Percentiles rank a stretch among this genome's conserved stretches.
These are phyloP conservation scores for Fusarium protoensiforme DNA, from an alignment of 2,329 filamentous ascomycete genomes.

Conservation along the genomic window DNA sequence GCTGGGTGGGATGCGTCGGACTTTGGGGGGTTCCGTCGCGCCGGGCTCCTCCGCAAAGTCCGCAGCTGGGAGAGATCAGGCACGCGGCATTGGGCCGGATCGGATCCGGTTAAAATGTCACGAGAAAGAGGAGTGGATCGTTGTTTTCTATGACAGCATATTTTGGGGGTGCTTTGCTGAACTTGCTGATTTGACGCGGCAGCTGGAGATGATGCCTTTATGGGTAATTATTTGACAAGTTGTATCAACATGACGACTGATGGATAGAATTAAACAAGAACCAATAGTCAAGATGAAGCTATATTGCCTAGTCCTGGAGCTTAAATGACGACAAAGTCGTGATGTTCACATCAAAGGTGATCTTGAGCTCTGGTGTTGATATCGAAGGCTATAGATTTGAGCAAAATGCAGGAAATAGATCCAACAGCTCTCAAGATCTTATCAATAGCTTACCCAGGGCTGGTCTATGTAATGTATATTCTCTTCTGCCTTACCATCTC, in stretches of 20 bases:
- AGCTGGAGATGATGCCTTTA: neutral
- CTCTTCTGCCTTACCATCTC: neutral
- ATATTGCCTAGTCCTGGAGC: neutral
- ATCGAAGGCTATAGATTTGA: neutral
- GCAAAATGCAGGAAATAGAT: no score
- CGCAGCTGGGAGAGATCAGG: slow-evolving; percentile 6
- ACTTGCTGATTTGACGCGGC: neutral
- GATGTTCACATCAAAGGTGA: neutral
- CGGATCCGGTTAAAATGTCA: neutral
- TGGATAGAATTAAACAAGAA: neutral
- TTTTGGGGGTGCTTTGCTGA: neutral
- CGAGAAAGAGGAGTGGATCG: neutral
- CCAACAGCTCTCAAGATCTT: fast-evolving
- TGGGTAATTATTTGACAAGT: neutral
- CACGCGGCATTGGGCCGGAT: slow-evolving; percentile 2
- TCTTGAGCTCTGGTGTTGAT: neutral
- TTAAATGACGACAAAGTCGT: neutral
- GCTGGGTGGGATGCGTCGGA: slow-evolving; percentile 18
- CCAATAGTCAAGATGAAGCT: neutral
- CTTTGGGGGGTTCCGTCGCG: slow-evolving; percentile 6
- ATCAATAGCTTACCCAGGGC: neutral
- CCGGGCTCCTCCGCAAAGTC: slow-evolving; percentile 28
- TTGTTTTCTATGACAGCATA: slow-evolving; percentile 3
- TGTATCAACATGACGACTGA: neutral
- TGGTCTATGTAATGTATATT: neutral